phyloP scores from a whole-genome alignment of 2,329 filamentous ascomycete genomes.

The Aspergillus neotritici region DNA sequence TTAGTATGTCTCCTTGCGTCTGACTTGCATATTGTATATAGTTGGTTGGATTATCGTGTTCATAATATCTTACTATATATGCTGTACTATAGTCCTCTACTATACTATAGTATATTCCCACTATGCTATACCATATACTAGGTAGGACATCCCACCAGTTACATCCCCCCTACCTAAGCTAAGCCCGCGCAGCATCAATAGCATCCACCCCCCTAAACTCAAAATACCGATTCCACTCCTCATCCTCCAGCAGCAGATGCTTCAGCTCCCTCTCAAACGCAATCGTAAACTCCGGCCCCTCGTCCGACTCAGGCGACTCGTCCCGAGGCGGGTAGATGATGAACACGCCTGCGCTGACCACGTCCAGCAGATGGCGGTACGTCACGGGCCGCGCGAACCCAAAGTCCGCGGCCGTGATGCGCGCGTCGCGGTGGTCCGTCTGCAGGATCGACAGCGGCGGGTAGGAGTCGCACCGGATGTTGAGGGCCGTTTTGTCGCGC shows the following conservation, averaged over 20 bases:
- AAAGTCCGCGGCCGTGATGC: constrained; percentile 29
- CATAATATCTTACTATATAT: no score
- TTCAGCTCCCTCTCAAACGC: constrained; percentile 32
- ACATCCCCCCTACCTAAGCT: no score
- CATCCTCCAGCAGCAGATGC: constrained; percentile 28
- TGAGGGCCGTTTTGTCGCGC: constrained; percentile 34
- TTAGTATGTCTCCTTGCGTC: no score
- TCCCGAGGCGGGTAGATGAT: constrained; percentile 28
- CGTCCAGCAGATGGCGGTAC: constrained; percentile 31
- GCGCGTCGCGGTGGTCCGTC: constrained; percentile 35
- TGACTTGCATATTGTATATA: no score
- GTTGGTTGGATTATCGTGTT: no score
- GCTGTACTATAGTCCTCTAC: no score
- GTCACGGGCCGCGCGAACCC: constrained; percentile 33
- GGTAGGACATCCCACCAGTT: no score
- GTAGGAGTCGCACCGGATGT: constrained; percentile 30
- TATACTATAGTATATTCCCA: no score
- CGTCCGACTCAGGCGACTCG: constrained; percentile 22
- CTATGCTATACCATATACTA: no score
- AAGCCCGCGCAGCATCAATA: not conserved
- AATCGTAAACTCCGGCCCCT: constrained; percentile 34
- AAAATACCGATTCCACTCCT: constrained; percentile 35
- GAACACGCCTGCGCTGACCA: constrained; percentile 18
- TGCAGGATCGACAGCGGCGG: constrained; percentile 34
- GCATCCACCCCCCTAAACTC: constrained; percentile 35